These are phyloP conservation scores for Blastobotrys serpentis DNA, from an alignment of 1,139 yeast genomes.

Conservation along the genomic window DNA sequence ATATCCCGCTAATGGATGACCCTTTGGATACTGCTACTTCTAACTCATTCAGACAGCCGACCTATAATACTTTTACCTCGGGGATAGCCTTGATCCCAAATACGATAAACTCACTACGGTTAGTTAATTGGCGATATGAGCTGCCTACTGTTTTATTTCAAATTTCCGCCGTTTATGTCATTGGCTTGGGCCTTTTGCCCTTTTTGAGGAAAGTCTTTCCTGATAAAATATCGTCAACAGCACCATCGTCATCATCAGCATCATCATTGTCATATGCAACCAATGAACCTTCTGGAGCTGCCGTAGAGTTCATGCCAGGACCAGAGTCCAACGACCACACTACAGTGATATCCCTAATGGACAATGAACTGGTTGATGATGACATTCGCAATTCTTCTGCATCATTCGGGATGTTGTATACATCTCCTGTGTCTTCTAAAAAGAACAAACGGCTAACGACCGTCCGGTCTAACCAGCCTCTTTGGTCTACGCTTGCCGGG, in stretches of 20 bases:
- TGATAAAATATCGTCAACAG: slow-evolving; percentile 18
- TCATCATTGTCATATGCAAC: too few species aligned
- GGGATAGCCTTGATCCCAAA: slow-evolving; percentile 27
- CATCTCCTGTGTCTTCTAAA: slow-evolving; percentile 23
- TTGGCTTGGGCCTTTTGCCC: slow-evolving; percentile 32
- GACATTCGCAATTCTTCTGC: slow-evolving; percentile 1
- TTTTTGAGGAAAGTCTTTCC: slow-evolving; percentile 32
- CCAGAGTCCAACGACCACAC: not conserved
- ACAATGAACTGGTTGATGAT: slow-evolving; percentile 4
- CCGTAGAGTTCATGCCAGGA: not conserved
- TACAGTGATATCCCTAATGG: not conserved
- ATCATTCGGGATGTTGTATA: slow-evolving; percentile 20
- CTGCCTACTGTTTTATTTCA: slow-evolving; percentile 32
- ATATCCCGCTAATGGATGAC: slow-evolving; percentile 2
- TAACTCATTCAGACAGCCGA: not conserved
- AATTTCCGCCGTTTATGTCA: slow-evolving; percentile 34
- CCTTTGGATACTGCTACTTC: not conserved
- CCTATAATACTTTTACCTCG: slow-evolving; percentile 29
- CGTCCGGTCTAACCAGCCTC: slow-evolving; percentile 36
- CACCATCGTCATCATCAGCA: too few species aligned
- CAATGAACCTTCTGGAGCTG: not conserved
- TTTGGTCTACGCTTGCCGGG: slow-evolving; percentile 41
- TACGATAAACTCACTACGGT: slow-evolving; percentile 27
- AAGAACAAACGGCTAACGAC: slow-evolving; percentile 31
- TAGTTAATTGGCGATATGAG: slow-evolving; percentile 33